These are phyloP conservation scores for Cajanus cajan DNA, from an alignment of 306 rosid species.

Conservation along the genomic window DNA sequence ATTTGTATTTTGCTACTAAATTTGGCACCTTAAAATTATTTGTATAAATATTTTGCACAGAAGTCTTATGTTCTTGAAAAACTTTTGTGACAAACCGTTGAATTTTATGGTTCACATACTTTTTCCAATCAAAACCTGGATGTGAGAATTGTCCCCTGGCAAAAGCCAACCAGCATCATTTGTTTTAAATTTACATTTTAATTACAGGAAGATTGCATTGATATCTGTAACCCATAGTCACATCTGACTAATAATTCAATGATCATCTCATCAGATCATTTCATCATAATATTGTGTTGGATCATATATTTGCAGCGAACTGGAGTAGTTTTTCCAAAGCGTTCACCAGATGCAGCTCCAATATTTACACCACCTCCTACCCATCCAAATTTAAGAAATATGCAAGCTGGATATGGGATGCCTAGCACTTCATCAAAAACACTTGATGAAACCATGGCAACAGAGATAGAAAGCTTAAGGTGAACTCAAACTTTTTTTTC, in stretches of 20 bases:
- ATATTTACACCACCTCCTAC: conserved; percentile 84
- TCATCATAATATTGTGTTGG: conserved; percentile 36
- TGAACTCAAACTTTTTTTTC: conserved; percentile 29
- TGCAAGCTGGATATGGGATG: conserved; percentile 86
- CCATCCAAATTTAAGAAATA: conserved; percentile 42
- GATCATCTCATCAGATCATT: conserved; percentile 4
- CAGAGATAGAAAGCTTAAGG: conserved; percentile 86
- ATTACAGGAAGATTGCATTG: too few relatives aligned
- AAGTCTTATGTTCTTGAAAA: background rate
- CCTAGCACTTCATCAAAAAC: conserved; percentile 85
- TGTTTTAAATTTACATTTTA: background rate
- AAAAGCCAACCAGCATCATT: background rate
- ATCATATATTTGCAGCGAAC: conserved; percentile 66
- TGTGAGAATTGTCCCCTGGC: background rate
- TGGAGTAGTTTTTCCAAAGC: conserved; percentile 85
- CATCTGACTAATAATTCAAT: conserved; percentile 11
- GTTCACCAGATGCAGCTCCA: conserved; percentile 68
- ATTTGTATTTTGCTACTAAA: background rate
- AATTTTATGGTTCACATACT: background rate
- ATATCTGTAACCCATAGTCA: background rate
- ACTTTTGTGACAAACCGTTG: background rate
- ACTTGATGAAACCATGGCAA: conserved; percentile 98
- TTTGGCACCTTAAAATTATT: conserved; percentile 6
- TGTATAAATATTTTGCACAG: background rate
- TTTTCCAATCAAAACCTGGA: background rate